These are phyloP conservation scores for Pseudevernia furfuracea DNA, from an alignment of 495 filamentous ascomycete species.

Conservation along the genomic window DNA sequence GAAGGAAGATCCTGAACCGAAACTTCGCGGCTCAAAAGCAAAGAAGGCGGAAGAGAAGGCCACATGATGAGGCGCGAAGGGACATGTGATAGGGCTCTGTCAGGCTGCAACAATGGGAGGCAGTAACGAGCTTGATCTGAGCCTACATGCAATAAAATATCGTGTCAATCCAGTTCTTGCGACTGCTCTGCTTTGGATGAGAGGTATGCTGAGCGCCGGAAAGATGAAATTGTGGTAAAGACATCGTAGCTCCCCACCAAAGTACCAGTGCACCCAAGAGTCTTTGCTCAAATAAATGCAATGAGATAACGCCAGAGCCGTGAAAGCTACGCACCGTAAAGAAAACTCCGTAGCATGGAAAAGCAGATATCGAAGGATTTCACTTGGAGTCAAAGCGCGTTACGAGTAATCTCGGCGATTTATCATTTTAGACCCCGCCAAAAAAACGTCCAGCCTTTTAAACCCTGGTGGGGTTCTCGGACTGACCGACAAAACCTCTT, in stretches of 20 bases:
- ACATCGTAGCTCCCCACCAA: background rate
- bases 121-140: background rate
- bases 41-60: slow-evolving; percentile 59
- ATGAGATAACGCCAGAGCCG: background rate
- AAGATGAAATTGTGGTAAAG: background rate
- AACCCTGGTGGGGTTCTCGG: too few species aligned
- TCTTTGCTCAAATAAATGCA: background rate
- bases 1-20: slow-evolving; percentile 65
- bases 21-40: slow-evolving; percentile 76
- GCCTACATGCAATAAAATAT: background rate
- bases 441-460: too few species aligned
- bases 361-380: background rate
- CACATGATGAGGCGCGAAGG: slow-evolving; percentile 21
- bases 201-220: background rate
- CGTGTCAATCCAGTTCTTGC: background rate
- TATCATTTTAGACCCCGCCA: too few species aligned
- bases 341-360: background rate
- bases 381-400: too few species aligned
- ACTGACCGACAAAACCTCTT: background rate
- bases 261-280: background rate
- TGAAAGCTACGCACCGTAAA: background rate
- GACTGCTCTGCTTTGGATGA: background rate
- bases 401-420: too few species aligned
- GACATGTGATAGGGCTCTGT: background rate
- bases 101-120: background rate